Base-by-base conservation (phyloP, 176 grass and related monocot genomes). In the Bolboschoenus planiculmis region DNA sequence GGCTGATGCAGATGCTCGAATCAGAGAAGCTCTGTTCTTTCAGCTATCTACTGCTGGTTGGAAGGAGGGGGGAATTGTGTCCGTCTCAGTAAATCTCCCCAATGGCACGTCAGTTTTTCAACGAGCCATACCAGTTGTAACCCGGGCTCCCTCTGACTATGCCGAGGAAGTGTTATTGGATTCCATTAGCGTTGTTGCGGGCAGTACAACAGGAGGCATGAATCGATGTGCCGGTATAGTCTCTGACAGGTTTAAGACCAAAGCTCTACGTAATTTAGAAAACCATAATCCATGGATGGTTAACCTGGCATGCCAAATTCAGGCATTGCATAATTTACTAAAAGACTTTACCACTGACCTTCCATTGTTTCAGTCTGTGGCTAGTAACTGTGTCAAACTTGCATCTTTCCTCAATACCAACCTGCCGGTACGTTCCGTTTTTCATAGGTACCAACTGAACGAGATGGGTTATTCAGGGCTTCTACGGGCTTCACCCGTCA, bases 11-110 rank as follows among this genome's bases (percentile, higher is more conserved):
- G 79, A 87, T 35, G 93, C 91, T 33, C 88, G 93, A 64, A 88
- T 97, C 8, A 89, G 85, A 51, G 93, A 97, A 78, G 93, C 93
- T 13, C 84, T 92, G 70, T 97, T 97, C 73, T 91, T 97, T 82
- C 93, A 97, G 91, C 91, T 97, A 51, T 84, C 87, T 26, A 88
- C 89, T 55, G 86, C 88, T 56, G 93, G 93, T 31, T 97, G 91
- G 93, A 87, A 56, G 56, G 83, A 83, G 10, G 67, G 84, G 47
- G 85, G 37, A 26, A 78, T 89, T 62, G 76, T 89, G 46, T 78
- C 78, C 11, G 51, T 92, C 48, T 89, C 87, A 11, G 85, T 86
- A 72, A 93, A 93, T 83, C 91, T 93, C 4, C 91, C 91, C 36
- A 93, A 93, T 75, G 88, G 86, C 60, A 90, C 91, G 18, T 85